These are phyloP conservation scores for Thyridium curvatum DNA, from an alignment of 2,329 filamentous ascomycete genomes.

Conservation along the genomic window DNA sequence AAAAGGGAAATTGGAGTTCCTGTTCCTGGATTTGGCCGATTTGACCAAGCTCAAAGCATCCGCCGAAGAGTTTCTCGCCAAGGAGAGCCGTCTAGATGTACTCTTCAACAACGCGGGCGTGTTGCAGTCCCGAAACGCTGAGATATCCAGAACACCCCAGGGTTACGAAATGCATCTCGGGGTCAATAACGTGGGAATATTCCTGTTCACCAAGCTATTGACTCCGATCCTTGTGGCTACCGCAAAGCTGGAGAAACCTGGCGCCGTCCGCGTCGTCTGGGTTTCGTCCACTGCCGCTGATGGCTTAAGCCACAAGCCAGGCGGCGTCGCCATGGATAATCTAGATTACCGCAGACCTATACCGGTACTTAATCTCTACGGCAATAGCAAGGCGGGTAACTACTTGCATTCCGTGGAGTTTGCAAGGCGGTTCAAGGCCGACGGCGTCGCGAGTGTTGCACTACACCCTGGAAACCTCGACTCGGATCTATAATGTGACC, in stretches of 20 bases:
- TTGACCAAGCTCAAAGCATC: slow-evolving; percentile 15
- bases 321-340: slow-evolving; percentile 11
- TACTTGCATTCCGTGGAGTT: slow-evolving; percentile 15
- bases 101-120: slow-evolving; percentile 34
- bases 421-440: slow-evolving; percentile 11
- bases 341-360: slow-evolving; percentile 8
- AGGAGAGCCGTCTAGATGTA: slow-evolving; percentile 22
- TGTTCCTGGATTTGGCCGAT: slow-evolving; percentile 23
- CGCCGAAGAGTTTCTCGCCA: slow-evolving; percentile 12
- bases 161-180: slow-evolving; percentile 31
- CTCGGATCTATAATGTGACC: slow-evolving; percentile 15
- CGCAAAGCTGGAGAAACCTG: slow-evolving; percentile 4
- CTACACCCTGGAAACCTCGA: slow-evolving; percentile 19
- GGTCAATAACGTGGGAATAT: slow-evolving; percentile 10
- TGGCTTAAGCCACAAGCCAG: background rate
- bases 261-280: slow-evolving; percentile 16
- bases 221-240: slow-evolving; percentile 13
- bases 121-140: slow-evolving; percentile 21
- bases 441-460: slow-evolving; percentile 16
- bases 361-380: slow-evolving; percentile 10
- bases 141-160: slow-evolving; percentile 26
- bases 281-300: slow-evolving; percentile 11
- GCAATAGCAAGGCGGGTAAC: slow-evolving; percentile 16
- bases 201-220: slow-evolving; percentile 15
- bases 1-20: slow-evolving; percentile 22